These are phyloP conservation scores for Diversispora epigaea DNA, from an alignment of 192 early-diverging fungal genomes.

Conservation along the genomic window DNA sequence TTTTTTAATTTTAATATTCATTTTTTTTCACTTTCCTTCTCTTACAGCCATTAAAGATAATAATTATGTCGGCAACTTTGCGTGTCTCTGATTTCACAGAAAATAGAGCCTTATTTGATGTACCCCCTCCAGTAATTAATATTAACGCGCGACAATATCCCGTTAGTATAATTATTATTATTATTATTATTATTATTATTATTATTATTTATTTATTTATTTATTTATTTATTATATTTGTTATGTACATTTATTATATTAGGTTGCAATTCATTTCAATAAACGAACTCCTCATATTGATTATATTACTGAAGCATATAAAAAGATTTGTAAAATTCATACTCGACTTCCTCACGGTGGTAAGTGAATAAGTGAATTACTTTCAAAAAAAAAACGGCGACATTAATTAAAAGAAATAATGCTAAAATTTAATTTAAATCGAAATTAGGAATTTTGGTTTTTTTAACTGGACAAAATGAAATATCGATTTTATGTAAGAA, in stretches of 20 bases:
- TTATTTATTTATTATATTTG: not conserved
- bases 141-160: slow-evolving; percentile 92
- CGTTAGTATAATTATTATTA: slow-evolving; percentile 42
- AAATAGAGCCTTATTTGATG: slow-evolving; percentile 74
- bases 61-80: slow-evolving; percentile 99
- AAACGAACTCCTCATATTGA: slow-evolving; percentile 84
- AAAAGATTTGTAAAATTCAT: slow-evolving; percentile 95
- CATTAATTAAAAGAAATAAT: not conserved
- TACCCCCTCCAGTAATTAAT: slow-evolving; percentile 81
- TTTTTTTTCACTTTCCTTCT: not conserved
- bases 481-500: slow-evolving; percentile 76
- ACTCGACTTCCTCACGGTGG: slow-evolving; percentile 85
- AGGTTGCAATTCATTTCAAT: slow-evolving; percentile 90
- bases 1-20: not conserved
- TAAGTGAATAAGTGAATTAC: not conserved
- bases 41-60: slow-evolving; percentile 73
- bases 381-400: not conserved
- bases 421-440: not conserved
- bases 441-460: slow-evolving; percentile 75
- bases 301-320: slow-evolving; percentile 84
- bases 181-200: not conserved
- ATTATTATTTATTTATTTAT: not conserved
- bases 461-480: slow-evolving; percentile 94
- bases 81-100: slow-evolving; percentile 94
- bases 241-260: not conserved